A percentile compares a stretch with the other conserved stretches of the same genome.
phyloP scores from a whole-genome alignment of 352 stramenopile genomes.

The Globisporangium acanthophoron region DNA sequence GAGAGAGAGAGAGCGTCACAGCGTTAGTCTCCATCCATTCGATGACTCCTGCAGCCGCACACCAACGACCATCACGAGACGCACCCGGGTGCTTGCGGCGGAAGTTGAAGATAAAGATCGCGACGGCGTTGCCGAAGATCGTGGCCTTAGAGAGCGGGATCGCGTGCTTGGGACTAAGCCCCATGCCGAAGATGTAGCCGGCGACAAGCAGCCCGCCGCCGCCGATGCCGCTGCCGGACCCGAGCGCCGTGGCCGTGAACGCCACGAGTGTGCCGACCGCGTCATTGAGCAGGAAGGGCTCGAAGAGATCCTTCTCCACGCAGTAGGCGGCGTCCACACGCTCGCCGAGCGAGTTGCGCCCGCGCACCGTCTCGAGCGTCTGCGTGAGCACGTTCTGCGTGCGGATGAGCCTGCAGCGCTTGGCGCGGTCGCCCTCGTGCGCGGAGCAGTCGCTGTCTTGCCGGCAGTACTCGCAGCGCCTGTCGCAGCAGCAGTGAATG shows the following conservation, averaged over 20 bases:
- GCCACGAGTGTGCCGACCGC: constrained; percentile 60
- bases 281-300: constrained; percentile 68
- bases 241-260: constrained; percentile 83
- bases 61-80: not conserved
- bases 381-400: too few relatives aligned
- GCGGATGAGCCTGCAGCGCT: constrained; percentile 26
- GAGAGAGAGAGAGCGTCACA: too few relatives aligned
- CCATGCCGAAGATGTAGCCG: constrained; percentile 95
- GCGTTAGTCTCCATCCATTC: too few relatives aligned
- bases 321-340: constrained; percentile 47
- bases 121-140: constrained; percentile 95
- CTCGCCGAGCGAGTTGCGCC: constrained; percentile 13
- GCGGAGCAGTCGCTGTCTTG: constrained; percentile 54
- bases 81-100: constrained; percentile 89
- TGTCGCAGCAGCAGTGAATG: constrained; percentile 9
- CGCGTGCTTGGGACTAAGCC: constrained; percentile 91
- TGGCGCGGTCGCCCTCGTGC: constrained; percentile 35
- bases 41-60: too few relatives aligned
- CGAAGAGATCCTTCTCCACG: constrained; percentile 80
- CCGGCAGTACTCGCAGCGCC: constrained; percentile 65
- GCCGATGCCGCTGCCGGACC: constrained; percentile 89
- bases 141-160: constrained; percentile 97
- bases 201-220: constrained; percentile 96
- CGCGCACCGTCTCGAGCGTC: too few relatives aligned
- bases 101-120: constrained; percentile 94